Evolutionary conservation across 805 yeast species (phyloP), one percentile per base, ranked within the genome.

Genomic region (Blastobotrys robertii): DNA sequence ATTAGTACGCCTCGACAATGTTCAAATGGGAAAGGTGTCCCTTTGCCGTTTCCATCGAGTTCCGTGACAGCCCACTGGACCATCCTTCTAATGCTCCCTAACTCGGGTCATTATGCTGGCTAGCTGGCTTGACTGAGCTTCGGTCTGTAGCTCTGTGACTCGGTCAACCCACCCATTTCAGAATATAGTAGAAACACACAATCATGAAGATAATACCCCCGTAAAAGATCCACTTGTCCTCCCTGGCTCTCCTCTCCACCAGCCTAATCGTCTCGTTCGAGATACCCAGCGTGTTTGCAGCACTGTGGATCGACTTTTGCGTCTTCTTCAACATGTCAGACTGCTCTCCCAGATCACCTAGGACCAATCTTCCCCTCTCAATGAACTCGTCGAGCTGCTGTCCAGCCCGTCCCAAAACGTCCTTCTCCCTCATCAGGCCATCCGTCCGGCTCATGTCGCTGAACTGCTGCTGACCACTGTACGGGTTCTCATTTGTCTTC

Each of bases 171-270:
- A 88, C 67, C 69, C 79, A 77, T 55, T 71, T 74, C 50, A 79
- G 59, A 35, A 88, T 77, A 45, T 73, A 69, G 61, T 77, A 85
- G 66, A 87, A 83, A 19, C 75, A 65, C 10, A 79, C 67, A 44
- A 88, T 57, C 62, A 84, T 72, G 28, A 81, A 51, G 1, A 72
- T 37, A 2, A 84, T 76, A 29, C 87, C 84, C 9, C 80, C 78
- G 71, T 83, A 87, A 57, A 92, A 92, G 28, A 92, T 66, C 70
- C 85, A 74, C 58, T 87, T 87, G 60, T 90, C 97, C 58, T 85
- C 81, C 52, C 74, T 76, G 8, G 94, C 90, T 43, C 95, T 73
- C 51, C 77, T 74, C 62, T 87, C 92, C 29, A 90, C 81, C 42
- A 73, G 70, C 44, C 82, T 69, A 38, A 92, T 86, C 1, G 97